Evolutionary conservation across 495 filamentous ascomycete species (phyloP), one percentile per base, ranked within the genome.

Genomic region (Halenospora varia): DNA sequence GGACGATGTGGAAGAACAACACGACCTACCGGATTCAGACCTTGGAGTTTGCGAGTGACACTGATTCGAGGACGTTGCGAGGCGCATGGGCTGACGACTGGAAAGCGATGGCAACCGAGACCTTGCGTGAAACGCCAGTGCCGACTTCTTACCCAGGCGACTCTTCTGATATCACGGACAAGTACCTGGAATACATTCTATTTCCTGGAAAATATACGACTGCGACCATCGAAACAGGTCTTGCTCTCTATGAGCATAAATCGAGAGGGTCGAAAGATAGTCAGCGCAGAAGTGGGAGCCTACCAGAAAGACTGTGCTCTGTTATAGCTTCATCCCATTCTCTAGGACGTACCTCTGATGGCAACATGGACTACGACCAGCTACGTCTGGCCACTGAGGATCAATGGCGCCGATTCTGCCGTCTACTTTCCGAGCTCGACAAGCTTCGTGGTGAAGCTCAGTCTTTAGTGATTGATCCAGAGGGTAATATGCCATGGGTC

Each of bases 371-470:
- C 58, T 88, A 88, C 57, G 77, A 83, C 13, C 81, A 85, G 42
- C 92, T 88, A 68, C 79, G 84, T 42, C 70, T 72, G 25, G 83
- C 87, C 25, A 86, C 85, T 41, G 84, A 92, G 66, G 75, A 85
- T 9, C 92, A 97, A 65, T 98, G 94, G 95, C 83, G 87, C 42
- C 80, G 89, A 45, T 95, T 94, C 71, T 94, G 88, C 73, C 85
- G 92, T 41, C 78, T 97, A 20, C 78, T 92, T 48, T 75, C 84
- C 11, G 92, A 97, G 66, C 79, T 99, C 20, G 88, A 99, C 65
- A 91, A 86, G 58, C 85, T 88, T 57, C 80, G 92, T 65, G 85
- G 87, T 4, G 90, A 96, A 64, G 82, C 86, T 2, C 67, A 96
- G 40, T 83, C 89, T 2, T 72, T 97, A 26, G 82, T 83, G 0